A percentile compares a stretch with the other conserved stretches of the same genome.
Conservation (phyloP, 1,284 basidiomycete species). For the Ceratobasidium sp. region DNA sequence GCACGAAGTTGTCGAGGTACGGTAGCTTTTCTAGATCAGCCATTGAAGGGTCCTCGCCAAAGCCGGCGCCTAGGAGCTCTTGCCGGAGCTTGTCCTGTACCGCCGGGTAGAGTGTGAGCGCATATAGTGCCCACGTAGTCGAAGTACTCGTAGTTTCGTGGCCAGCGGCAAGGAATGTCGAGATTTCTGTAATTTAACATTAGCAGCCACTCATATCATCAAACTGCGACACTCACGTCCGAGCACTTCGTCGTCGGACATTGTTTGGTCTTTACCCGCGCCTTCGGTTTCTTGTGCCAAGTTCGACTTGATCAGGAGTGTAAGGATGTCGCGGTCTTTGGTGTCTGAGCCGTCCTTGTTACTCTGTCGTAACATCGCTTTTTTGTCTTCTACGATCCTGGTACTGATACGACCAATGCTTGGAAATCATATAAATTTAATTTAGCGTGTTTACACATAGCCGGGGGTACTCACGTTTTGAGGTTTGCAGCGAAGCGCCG, state of each 20-base stretch:
- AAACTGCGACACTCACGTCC: conserved; percentile 29
- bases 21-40: conserved; percentile 57
- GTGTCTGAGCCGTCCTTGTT: conserved; percentile 18
- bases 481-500: conserved; percentile 1
- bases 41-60: conserved; percentile 61
- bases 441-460: conserved; percentile 45
- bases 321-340: conserved; percentile 52
- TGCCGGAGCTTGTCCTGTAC: conserved; percentile 76
- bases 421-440: conserved; percentile 25
- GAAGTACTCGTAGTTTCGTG: conserved; percentile 42
- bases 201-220: neutral
- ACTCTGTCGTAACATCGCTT: conserved; percentile 53
- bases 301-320: conserved; percentile 56
- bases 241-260: conserved; percentile 45
- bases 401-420: conserved; percentile 51
- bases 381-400: conserved; percentile 57
- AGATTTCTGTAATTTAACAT: neutral
- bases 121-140: conserved; percentile 49
- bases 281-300: conserved; percentile 56
- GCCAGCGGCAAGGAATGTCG: conserved; percentile 20
- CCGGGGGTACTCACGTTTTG: neutral
- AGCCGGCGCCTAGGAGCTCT: conserved; percentile 66
- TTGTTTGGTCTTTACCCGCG: conserved; percentile 1
- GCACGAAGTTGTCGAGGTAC: conserved; percentile 59
- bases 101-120: conserved; percentile 65